Conservation (phyloP, 2,329 filamentous ascomycete genomes). For the Nemania diffusa region DNA sequence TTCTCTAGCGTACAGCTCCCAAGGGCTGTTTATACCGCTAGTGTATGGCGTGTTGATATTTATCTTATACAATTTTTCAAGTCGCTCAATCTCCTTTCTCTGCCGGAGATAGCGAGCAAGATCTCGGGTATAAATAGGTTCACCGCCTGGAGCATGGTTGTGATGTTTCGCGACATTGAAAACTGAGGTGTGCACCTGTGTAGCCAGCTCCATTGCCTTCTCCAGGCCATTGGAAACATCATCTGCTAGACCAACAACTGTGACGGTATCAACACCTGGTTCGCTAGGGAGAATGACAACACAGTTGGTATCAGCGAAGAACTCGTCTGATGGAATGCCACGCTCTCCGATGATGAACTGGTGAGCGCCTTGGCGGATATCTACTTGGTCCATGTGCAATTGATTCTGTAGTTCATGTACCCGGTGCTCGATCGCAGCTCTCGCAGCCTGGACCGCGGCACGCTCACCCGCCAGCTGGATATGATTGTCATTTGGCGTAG, state of each 20-base stretch:
- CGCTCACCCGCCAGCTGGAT: constrained; percentile 92
- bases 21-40: constrained; percentile 76
- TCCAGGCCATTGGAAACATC: constrained; percentile 80
- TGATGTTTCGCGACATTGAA: constrained; percentile 86
- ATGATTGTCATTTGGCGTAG: constrained; percentile 76
- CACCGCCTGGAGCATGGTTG: constrained; percentile 75
- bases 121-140: constrained; percentile 82
- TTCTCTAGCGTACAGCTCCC: constrained; percentile 89
- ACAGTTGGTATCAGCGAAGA: constrained; percentile 91
- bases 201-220: constrained; percentile 87
- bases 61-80: constrained; percentile 84
- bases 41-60: constrained; percentile 84
- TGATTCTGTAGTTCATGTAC: constrained; percentile 80
- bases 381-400: constrained; percentile 79
- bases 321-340: constrained; percentile 82
- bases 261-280: constrained; percentile 83
- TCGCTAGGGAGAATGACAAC: constrained; percentile 82
- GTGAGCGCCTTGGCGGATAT: constrained; percentile 87
- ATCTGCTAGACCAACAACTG: constrained; percentile 82
- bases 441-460: constrained; percentile 79
- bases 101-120: constrained; percentile 89
- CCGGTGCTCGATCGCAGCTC: constrained; percentile 81
- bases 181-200: constrained; percentile 84
- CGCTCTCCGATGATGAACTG: constrained; percentile 93
- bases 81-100: constrained; percentile 80